Conservation (phyloP, 345 rosid genomes). For the Anastatica hierochuntica region DNA sequence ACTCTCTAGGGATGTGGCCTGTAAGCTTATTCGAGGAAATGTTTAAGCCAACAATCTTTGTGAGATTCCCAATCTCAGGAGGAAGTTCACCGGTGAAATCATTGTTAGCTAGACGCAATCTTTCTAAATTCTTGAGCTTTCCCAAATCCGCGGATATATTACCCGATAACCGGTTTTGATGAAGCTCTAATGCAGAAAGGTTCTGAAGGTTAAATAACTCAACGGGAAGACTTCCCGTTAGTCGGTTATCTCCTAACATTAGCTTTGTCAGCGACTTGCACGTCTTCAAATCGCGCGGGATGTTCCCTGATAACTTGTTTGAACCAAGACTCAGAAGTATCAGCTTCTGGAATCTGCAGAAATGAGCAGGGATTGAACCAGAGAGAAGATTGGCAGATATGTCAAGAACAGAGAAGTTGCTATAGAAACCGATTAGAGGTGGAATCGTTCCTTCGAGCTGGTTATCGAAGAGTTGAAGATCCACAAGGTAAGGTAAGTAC, state of each 20-base stretch:
- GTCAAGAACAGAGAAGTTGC: slow-evolving; percentile 52
- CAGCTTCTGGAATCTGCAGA: slow-evolving; percentile 54
- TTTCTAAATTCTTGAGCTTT: slow-evolving; percentile 48
- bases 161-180: slow-evolving; percentile 59
- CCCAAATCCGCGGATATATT: slow-evolving; percentile 48
- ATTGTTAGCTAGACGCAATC: slow-evolving; percentile 63
- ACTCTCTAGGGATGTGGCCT: slow-evolving; percentile 53
- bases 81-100: slow-evolving; percentile 47
- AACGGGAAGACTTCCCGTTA: slow-evolving; percentile 56
- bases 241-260: slow-evolving; percentile 58
- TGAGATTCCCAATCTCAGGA: slow-evolving; percentile 49
- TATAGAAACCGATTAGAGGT: slow-evolving; percentile 47
- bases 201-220: slow-evolving; percentile 57
- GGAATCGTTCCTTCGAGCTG: slow-evolving; percentile 56
- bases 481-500: slow-evolving; percentile 37
- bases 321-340: slow-evolving; percentile 69
- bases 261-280: slow-evolving; percentile 62
- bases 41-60: slow-evolving; percentile 60
- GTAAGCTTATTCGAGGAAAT: slow-evolving; percentile 60
- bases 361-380: slow-evolving; percentile 57
- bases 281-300: slow-evolving; percentile 47
- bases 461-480: slow-evolving; percentile 73
- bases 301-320: slow-evolving; percentile 55
- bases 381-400: slow-evolving; percentile 50
- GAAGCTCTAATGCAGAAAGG: slow-evolving; percentile 64